Percentiles rank a stretch among this genome's conserved stretches.
phyloP scores from a whole-genome alignment of 2,329 filamentous ascomycete species.

The Grosmannia huntii region DNA sequence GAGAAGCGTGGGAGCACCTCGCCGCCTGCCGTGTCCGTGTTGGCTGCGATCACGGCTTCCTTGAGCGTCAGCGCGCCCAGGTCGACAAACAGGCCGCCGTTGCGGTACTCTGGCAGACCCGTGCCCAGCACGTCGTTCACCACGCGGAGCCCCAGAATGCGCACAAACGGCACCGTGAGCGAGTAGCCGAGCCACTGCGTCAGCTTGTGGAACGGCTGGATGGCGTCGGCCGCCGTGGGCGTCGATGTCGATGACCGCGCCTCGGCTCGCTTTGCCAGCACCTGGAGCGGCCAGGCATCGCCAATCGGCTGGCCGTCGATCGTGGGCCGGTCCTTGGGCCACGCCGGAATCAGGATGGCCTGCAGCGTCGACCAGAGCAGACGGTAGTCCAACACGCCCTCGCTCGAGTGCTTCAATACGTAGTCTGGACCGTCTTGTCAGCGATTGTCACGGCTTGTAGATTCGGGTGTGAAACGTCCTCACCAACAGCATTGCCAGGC shows the following conservation, averaged over 20 bases:
- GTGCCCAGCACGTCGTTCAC: conserved; percentile 72
- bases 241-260: conserved; percentile 11
- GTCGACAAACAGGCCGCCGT: conserved; percentile 79
- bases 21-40: conserved; percentile 36
- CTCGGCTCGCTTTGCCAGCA: conserved; percentile 31
- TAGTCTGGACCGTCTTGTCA: conserved; percentile 1
- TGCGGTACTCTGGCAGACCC: conserved; percentile 82
- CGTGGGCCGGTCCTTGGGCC: conserved; percentile 39
- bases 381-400: conserved; percentile 19
- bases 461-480: neutral
- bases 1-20: conserved; percentile 32
- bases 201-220: conserved; percentile 77
- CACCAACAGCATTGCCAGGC: conserved; percentile 5
- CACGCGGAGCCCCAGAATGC: conserved; percentile 67
- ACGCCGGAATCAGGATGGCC: conserved; percentile 30
- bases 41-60: conserved; percentile 55
- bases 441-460: neutral
- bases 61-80: conserved; percentile 65
- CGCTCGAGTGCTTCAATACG: conserved; percentile 5
- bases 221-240: conserved; percentile 23
- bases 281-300: conserved; percentile 34
- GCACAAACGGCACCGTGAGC: conserved; percentile 30
- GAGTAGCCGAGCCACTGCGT: conserved; percentile 94
- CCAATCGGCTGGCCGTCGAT: conserved; percentile 30
- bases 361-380: conserved; percentile 31